A percentile compares a stretch with the other conserved stretches of the same genome.
Conservation (phyloP, 163 green algal species). For the Trebouxiophyceae sp. region DNA sequence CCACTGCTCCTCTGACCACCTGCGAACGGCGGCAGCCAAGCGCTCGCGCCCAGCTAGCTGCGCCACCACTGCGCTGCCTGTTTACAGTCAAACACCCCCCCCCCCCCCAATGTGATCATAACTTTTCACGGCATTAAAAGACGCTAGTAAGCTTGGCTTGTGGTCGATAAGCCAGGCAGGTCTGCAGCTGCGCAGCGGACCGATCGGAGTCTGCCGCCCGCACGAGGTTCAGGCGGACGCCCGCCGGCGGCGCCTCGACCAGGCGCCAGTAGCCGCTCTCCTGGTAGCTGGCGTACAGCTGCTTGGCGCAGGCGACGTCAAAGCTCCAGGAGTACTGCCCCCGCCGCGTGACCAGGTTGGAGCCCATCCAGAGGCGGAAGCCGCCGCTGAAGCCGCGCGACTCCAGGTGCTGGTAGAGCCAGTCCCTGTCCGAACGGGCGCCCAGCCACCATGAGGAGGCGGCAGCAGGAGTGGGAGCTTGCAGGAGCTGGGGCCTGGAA, state of each 20-base stretch:
- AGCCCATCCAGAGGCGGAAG: constrained; percentile 5
- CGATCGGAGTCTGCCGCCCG: constrained; percentile 1
- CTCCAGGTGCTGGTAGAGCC: constrained; percentile 1
- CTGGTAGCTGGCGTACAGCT: background rate
- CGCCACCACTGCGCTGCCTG: too few species aligned
- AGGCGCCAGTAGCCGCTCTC: background rate
- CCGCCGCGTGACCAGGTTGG: background rate
- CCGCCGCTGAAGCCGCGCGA: background rate
- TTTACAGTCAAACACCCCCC: too few species aligned
- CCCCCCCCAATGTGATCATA: too few species aligned
- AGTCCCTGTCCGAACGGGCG: background rate
- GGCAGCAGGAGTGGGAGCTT: too few species aligned
- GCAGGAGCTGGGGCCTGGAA: too few species aligned
- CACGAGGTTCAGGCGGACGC: background rate
- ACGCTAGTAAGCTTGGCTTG: too few species aligned
- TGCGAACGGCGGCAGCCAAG: too few species aligned
- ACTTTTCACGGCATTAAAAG: too few species aligned
- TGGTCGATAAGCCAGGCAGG: too few species aligned
- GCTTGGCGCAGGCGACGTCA: background rate
- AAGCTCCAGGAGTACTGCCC: background rate
- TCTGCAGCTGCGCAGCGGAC: too few species aligned
- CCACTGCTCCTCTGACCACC: background rate
- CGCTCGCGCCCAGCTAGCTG: too few species aligned
- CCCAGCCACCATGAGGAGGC: too few species aligned
- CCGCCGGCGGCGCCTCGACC: background rate